Evolutionary conservation across 176 grass and related monocot genomes (phyloP).

Genomic region (Calamus simplicifolius): DNA sequence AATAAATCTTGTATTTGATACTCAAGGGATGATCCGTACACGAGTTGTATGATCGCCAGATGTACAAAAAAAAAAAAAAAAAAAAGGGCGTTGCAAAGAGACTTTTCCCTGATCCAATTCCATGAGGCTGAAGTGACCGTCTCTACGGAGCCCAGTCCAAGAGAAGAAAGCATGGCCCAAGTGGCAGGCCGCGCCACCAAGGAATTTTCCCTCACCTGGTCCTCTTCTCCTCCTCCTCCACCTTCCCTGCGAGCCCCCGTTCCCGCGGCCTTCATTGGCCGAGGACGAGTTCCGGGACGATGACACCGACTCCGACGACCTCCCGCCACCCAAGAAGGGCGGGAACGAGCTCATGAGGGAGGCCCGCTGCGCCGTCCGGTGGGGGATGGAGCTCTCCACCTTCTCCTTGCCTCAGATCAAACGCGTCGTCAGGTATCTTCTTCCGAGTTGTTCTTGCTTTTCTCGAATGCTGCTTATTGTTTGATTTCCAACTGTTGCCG

Average conservation of each 20-base stretch:
- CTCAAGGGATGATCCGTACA: too few relatives aligned
- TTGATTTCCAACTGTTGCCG: too few relatives aligned
- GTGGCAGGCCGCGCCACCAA: constrained; percentile 21
- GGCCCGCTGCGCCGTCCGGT: constrained; percentile 63
- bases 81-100: too few relatives aligned
- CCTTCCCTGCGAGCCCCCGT: neutral
- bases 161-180: constrained; percentile 7
- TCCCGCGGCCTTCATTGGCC: constrained; percentile 5
- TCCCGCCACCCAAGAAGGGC: constrained; percentile 34
- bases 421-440: constrained; percentile 45
- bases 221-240: constrained; percentile 21
- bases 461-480: too few relatives aligned
- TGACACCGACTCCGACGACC: constrained; percentile 2
- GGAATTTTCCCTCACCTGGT: constrained; percentile 16
- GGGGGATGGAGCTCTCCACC: constrained; percentile 81
- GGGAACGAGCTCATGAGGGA: constrained; percentile 75
- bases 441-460: too few relatives aligned
- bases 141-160: too few relatives aligned
- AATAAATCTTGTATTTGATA: too few relatives aligned
- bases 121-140: too few relatives aligned
- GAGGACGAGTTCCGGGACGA: constrained; percentile 10
- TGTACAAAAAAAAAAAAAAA: too few relatives aligned
- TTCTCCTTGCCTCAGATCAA: constrained; percentile 67
- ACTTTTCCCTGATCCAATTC: too few relatives aligned
- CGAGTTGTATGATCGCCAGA: too few relatives aligned